These are phyloP conservation scores for Suzukiozyma palmioleophila DNA, from an alignment of 1,139 yeast genomes.

Conservation along the genomic window DNA sequence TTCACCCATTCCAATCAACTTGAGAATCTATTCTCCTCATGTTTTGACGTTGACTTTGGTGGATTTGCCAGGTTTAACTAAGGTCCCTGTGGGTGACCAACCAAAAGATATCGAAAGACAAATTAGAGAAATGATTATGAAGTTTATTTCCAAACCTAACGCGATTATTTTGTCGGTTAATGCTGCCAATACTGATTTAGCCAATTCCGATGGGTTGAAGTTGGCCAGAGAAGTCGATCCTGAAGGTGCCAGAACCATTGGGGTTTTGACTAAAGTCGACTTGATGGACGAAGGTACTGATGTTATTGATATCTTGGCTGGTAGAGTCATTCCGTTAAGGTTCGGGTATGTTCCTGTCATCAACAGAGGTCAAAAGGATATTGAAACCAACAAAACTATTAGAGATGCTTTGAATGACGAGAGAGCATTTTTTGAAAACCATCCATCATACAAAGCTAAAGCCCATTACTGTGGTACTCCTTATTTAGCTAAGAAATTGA, in stretches of 20 bases:
- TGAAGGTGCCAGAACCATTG: conserved; percentile 93
- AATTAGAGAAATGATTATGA: conserved; percentile 90
- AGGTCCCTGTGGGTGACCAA: conserved; percentile 99
- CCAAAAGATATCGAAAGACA: conserved; percentile 96
- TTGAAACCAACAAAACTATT: conserved; percentile 80
- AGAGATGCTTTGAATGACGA: conserved; percentile 86
- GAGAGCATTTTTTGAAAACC: conserved; percentile 67
- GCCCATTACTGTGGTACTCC: conserved; percentile 96
- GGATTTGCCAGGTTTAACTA: conserved; percentile 95
- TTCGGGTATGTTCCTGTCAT: conserved; percentile 97
- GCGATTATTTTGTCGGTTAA: conserved; percentile 94
- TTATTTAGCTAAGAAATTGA: conserved; percentile 87
- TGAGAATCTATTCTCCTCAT: conserved; percentile 93
- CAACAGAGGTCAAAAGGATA: conserved; percentile 96
- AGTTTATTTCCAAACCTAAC: conserved; percentile 91
- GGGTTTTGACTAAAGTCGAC: conserved; percentile 95
- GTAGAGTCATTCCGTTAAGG: conserved; percentile 90
- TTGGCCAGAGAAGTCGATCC: conserved; percentile 98
- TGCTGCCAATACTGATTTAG: conserved; percentile 96
- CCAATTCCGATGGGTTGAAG: conserved; percentile 94
- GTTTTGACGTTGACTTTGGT: conserved; percentile 93
- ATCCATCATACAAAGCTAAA: conserved; percentile 75
- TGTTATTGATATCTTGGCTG: conserved; percentile 93
- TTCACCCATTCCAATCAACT: conserved; percentile 86
- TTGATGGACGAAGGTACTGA: conserved; percentile 99